Conservation (phyloP, 2,329 filamentous ascomycete genomes). For the Penicillium sp. region DNA sequence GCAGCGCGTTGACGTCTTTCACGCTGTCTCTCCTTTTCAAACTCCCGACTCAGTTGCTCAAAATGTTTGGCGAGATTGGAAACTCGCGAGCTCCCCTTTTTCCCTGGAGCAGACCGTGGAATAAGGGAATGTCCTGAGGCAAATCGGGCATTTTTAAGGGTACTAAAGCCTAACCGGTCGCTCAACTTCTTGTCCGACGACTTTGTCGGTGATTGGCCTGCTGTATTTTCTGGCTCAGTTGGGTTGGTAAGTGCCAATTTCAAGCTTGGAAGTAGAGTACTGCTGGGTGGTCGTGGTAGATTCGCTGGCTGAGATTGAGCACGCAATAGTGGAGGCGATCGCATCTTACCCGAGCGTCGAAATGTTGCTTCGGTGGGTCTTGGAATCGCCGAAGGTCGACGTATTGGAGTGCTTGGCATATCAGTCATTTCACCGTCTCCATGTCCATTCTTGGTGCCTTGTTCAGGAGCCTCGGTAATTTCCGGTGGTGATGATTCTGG, state of each 20-base stretch:
- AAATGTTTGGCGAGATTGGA: conserved; percentile 94
- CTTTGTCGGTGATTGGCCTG: conserved; percentile 31
- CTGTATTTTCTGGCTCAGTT: conserved; percentile 21
- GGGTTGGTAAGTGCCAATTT: conserved; percentile 25
- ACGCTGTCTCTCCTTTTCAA: conserved; percentile 87
- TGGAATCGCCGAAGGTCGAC: conserved; percentile 41
- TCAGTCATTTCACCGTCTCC: conserved; percentile 11
- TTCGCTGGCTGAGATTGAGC: conserved; percentile 53
- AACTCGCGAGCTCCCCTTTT: conserved; percentile 72
- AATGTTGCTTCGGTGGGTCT: conserved; percentile 38
- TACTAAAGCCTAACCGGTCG: conserved; percentile 66
- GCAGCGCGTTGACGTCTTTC: conserved; percentile 79
- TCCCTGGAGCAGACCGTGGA: conserved; percentile 74
- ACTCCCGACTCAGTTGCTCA: conserved; percentile 93
- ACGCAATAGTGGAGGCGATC: conserved; percentile 50
- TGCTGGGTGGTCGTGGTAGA: conserved; percentile 28
- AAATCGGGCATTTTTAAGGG: conserved; percentile 59
- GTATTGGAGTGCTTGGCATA: conserved; percentile 26
- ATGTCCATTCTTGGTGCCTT: conserved; percentile 10
- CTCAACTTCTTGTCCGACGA: conserved; percentile 71
- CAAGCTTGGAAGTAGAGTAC: conserved; percentile 20
- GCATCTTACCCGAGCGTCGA: conserved; percentile 38
- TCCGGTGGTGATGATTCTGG: conserved; percentile 15
- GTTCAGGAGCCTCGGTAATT: conserved; percentile 1
- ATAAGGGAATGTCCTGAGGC: conserved; percentile 68